phyloP scores from a whole-genome alignment of 495 filamentous ascomycete species.

The Talaromyces proteolyticus region DNA sequence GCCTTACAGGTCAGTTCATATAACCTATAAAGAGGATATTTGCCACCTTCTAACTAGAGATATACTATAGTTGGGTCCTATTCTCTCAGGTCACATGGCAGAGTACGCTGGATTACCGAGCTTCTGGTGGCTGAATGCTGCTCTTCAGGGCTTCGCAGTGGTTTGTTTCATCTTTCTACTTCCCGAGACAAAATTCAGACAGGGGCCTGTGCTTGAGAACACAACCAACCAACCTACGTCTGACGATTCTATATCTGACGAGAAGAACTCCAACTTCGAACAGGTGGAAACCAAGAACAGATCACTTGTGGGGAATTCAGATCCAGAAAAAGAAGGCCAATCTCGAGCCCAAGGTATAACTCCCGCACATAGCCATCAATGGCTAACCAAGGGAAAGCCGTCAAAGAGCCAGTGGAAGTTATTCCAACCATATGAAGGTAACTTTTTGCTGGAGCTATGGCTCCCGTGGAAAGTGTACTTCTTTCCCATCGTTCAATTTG shows the following conservation, averaged over 20 bases:
- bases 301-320: background rate
- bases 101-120: conserved; percentile 49
- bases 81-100: conserved; percentile 44
- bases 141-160: conserved; percentile 35
- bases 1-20: conserved; percentile 7
- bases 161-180: conserved; percentile 49
- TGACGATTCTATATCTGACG: background rate
- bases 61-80: background rate
- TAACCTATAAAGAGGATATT: background rate
- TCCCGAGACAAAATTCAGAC: conserved; percentile 51
- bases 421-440: conserved; percentile 31
- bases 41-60: background rate
- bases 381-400: conserved; percentile 43
- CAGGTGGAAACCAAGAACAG: conserved; percentile 16
- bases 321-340: conserved; percentile 2
- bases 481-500: conserved; percentile 60
- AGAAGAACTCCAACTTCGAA: conserved; percentile 7
- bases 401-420: conserved; percentile 49
- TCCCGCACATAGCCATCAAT: conserved; percentile 29
- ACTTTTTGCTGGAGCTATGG: conserved; percentile 31
- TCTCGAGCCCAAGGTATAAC: conserved; percentile 8
- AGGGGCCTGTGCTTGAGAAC: conserved; percentile 45
- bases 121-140: conserved; percentile 55
- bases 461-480: conserved; percentile 52
- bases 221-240: background rate